Conservation (phyloP, 2,329 filamentous ascomycete genomes). For the Fusarium musae region DNA sequence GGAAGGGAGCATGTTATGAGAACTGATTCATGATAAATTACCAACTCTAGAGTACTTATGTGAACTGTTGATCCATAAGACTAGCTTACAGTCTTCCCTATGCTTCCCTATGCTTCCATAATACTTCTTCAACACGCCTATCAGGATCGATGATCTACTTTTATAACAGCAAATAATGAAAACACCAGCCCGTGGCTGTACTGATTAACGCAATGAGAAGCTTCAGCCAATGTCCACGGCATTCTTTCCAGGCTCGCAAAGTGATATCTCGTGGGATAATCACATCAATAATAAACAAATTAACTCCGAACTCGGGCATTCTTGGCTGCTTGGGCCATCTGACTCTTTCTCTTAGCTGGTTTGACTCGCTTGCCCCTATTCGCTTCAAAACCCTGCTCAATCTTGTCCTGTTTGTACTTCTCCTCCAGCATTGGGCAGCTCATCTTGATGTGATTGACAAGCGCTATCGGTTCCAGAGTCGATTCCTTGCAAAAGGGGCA, state of each 20-base stretch:
- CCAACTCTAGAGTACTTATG: not conserved
- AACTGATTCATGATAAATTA: not conserved
- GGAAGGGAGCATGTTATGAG: not conserved
- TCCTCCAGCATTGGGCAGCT: not conserved
- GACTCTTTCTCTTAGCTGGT: not conserved
- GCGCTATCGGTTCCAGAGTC: not conserved
- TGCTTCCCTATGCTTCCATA: not conserved
- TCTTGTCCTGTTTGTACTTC: not conserved
- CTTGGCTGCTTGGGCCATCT: not conserved
- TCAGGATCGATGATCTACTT: not conserved
- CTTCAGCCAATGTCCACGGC: not conserved
- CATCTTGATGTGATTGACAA: constrained; percentile 9
- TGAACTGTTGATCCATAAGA: not conserved
- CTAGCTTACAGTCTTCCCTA: not conserved
- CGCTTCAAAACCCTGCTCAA: not conserved
- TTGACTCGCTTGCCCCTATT: not conserved
- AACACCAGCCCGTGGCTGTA: not conserved
- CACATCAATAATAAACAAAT: not conserved
- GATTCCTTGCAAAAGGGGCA: constrained; percentile 16
- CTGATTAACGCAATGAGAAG: not conserved
- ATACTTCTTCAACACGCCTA: not conserved
- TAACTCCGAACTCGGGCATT: not conserved
- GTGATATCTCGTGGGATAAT: not conserved
- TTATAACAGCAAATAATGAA: not conserved
- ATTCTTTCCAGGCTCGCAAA: not conserved